These are phyloP conservation scores for Aspergillus latus DNA, from an alignment of 2,329 filamentous ascomycete species.

Conservation along the genomic window DNA sequence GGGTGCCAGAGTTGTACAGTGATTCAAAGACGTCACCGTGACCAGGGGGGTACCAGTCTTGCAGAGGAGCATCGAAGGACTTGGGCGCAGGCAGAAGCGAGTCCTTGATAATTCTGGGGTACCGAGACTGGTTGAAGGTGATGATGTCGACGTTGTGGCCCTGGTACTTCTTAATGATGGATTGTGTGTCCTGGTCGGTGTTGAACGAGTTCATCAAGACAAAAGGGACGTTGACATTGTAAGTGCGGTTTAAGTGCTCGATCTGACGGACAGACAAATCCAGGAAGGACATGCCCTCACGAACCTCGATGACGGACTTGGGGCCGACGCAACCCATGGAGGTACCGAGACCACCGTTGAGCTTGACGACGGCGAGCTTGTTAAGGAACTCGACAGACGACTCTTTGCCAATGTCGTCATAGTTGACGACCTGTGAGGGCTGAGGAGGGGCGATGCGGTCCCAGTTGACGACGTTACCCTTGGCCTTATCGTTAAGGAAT, in stretches of 20 bases:
- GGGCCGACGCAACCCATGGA: conserved; percentile 99
- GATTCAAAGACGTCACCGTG: conserved; percentile 99
- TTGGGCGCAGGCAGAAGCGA: conserved; percentile 95
- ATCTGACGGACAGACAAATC: conserved; percentile 98
- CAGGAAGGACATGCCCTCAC: conserved; percentile 99
- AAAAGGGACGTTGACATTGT: conserved; percentile 95
- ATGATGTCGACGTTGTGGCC: conserved; percentile 99
- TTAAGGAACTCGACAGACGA: conserved; percentile 92
- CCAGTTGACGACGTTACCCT: conserved; percentile 95
- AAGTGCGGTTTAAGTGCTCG: conserved; percentile 98
- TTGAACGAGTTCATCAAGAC: conserved; percentile 99
- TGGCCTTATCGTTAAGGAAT: conserved; percentile 98
- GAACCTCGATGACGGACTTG: conserved; percentile 99
- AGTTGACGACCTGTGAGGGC: conserved; percentile 90
- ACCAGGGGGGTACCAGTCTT: conserved; percentile 97
- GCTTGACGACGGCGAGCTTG: conserved; percentile 97
- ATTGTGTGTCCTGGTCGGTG: conserved; percentile 95
- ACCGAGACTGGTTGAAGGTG: conserved; percentile 99
- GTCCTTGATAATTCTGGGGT: conserved; percentile 97
- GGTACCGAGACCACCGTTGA: conserved; percentile 98
- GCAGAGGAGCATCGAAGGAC: conserved; percentile 78
- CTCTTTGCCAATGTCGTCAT: conserved; percentile 82
- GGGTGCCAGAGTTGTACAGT: conserved; percentile 96
- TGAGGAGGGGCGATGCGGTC: conserved; percentile 93
- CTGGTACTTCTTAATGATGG: conserved; percentile 99